A percentile compares a stretch with the other conserved stretches of the same genome.
Conservation (phyloP, 2,329 filamentous ascomycete genomes). For the Cladosporium sp. region DNA sequence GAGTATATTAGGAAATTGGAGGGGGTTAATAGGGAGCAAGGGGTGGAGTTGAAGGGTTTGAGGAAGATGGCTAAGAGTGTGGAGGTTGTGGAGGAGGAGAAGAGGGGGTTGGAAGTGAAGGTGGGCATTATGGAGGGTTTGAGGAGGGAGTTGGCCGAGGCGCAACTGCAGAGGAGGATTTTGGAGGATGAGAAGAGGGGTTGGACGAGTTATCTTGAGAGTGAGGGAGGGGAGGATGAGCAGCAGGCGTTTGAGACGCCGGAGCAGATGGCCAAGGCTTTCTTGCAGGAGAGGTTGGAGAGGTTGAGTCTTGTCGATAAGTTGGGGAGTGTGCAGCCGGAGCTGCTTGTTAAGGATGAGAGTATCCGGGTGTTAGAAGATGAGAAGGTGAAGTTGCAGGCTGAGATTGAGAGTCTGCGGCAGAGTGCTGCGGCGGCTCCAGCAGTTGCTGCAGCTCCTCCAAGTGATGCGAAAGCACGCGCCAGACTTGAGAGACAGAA, state of each 20-base stretch:
- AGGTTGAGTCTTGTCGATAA: constrained; percentile 75
- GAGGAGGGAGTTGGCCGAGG: constrained; percentile 72
- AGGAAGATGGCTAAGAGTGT: constrained; percentile 81
- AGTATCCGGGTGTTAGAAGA: constrained; percentile 67
- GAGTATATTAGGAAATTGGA: constrained; percentile 86
- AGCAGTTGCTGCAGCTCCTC: background rate
- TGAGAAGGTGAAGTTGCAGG: constrained; percentile 61
- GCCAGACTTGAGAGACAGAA: constrained; percentile 81
- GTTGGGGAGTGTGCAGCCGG: constrained; percentile 73
- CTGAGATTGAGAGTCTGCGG: constrained; percentile 69
- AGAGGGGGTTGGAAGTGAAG: constrained; percentile 73
- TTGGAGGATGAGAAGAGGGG: constrained; percentile 83
- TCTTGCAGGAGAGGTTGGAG: constrained; percentile 77
- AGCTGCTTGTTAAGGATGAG: constrained; percentile 72
- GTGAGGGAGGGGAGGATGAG: constrained; percentile 57
- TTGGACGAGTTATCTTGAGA: constrained; percentile 83
- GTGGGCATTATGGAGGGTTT: constrained; percentile 70
- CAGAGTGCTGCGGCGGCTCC: constrained; percentile 35
- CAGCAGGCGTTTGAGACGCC: constrained; percentile 77
- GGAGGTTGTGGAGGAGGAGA: constrained; percentile 93
- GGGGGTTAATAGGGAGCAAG: constrained; percentile 72
- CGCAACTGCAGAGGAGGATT: constrained; percentile 75
- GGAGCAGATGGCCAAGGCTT: constrained; percentile 77
- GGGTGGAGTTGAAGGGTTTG: constrained; percentile 73
- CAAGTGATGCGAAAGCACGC: constrained; percentile 61